A percentile compares a stretch with the other conserved stretches of the same genome.
Evolutionary conservation across 2,329 filamentous ascomycete genomes (phyloP).

Genomic region (Claviceps paspali): DNA sequence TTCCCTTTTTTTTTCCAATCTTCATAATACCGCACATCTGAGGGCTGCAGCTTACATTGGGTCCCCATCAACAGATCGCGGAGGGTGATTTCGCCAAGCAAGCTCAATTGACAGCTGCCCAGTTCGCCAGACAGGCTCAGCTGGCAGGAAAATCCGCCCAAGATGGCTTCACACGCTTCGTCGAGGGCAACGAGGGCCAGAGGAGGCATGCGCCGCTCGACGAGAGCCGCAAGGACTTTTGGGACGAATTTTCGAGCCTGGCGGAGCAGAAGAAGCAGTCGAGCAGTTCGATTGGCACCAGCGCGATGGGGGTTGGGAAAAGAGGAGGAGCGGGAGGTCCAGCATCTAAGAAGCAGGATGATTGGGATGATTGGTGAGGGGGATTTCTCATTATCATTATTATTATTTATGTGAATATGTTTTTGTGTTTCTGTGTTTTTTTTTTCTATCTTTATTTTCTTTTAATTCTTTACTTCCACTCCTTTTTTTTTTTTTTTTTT

Average conservation of each 20-base stretch:
- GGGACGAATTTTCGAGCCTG: slow-evolving; percentile 73
- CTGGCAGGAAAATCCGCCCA: slow-evolving; percentile 60
- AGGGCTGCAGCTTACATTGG: not conserved
- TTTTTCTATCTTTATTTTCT: not conserved
- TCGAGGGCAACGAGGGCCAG: slow-evolving; percentile 51
- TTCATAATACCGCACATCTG: no score
- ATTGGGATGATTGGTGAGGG: slow-evolving; percentile 49
- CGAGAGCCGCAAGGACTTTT: slow-evolving; percentile 67
- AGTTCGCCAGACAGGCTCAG: slow-evolving; percentile 50
- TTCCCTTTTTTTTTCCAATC: not conserved
- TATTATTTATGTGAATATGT: no score
- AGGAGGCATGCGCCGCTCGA: slow-evolving; percentile 29
- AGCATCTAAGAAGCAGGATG: slow-evolving; percentile 30
- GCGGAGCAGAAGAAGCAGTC: slow-evolving; percentile 38
- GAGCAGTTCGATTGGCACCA: slow-evolving; percentile 40
- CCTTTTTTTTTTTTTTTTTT: not conserved
- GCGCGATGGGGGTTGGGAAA: slow-evolving; percentile 41
- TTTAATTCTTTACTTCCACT: no score
- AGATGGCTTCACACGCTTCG: slow-evolving; percentile 70
- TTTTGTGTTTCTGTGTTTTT: not conserved
- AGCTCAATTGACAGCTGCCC: slow-evolving; percentile 46
- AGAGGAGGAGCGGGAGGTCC: slow-evolving; percentile 18
- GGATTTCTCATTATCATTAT: no score
- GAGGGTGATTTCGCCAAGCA: slow-evolving; percentile 64
- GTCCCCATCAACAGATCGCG: slow-evolving; percentile 43